Evolutionary conservation across 306 rosid genomes (phyloP), one percentile per base, ranked within the genome.

Genomic region (Prunus mume): DNA sequence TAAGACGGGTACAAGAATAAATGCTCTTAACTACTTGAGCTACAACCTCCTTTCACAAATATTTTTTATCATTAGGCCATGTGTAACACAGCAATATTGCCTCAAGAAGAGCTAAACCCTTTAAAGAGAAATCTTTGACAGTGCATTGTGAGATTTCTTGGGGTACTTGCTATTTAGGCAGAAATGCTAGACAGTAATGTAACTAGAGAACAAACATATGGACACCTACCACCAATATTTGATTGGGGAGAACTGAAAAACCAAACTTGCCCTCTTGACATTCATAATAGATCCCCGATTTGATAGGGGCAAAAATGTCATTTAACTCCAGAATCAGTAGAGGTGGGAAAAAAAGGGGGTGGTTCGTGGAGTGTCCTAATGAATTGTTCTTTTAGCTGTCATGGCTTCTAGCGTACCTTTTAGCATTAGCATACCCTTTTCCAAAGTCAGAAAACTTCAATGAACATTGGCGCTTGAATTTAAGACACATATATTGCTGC

Each of bases 331-430:
- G 0, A 50, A 67, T 67, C 38, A 19, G 24, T 22, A 52, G 19
- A 3, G 5, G 12, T 34, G 6, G 0, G 1, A 2, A 8, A 1
- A n/a, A n/a, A 3, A 3, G 65, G 34, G 56, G 15, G 34, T 34
- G 51, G 76, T 71, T 71, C 76, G 45, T 34, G 76, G 65, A 71
- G 76, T 71, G 76, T 55, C 65, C 22, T 55, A 13, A 6, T 55
- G 76, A 55, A 55, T 7, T 34, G 24, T 32, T 34, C 20, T 71
- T 71, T n/a, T 38, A 55, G 76, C 76, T 71, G 52, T 55, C 65
- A 52, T 20, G 14, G 47, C 74, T 30, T 70, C 64, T 70, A 52
- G 4, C 12, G 14, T 15, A 58, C 64, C 28, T 34, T 34, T 58
- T 51, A 38, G 49, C 3, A 45, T 58, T 51, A 38, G 49, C 3